Evolutionary conservation across 73 alveolate species (phyloP).

Genomic region (Uronychia setigera): DNA sequence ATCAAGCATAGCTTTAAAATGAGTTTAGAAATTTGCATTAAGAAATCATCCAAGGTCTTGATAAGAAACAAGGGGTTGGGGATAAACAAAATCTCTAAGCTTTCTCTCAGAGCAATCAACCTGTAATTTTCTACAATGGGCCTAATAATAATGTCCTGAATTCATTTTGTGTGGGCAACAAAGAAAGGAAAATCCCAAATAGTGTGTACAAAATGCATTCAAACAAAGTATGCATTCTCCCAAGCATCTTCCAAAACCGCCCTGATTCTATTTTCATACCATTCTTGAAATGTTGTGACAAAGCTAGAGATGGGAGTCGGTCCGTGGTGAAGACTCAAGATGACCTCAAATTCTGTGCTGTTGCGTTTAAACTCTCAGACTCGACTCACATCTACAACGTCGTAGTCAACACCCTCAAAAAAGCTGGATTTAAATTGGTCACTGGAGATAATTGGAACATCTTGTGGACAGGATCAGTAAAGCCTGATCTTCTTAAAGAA

Average conservation of each 20-base stretch:
- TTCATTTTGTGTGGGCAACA: background rate
- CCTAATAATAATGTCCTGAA: background rate
- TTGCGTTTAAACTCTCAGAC: conserved; percentile 37
- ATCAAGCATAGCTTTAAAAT: background rate
- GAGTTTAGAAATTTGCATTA: background rate
- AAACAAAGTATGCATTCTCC: background rate
- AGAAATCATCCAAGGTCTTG: background rate
- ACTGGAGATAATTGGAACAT: conserved; percentile 47
- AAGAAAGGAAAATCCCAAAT: conserved; percentile 51
- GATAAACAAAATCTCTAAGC: background rate
- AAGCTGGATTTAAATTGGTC: conserved; percentile 68
- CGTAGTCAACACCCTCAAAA: conserved; percentile 62
- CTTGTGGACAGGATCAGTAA: conserved; percentile 62
- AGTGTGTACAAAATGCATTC: conserved; percentile 45
- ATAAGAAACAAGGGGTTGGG: background rate
- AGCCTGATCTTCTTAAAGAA: conserved; percentile 41
- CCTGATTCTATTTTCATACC: conserved; percentile 61
- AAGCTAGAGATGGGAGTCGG: conserved; percentile 8
- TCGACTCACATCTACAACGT: conserved; percentile 48
- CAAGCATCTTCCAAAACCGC: conserved; percentile 15
- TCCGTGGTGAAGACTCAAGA: background rate
- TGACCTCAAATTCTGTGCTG: background rate
- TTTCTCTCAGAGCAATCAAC: background rate
- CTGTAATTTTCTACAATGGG: background rate
- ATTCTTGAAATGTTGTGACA: conserved; percentile 25